These are phyloP conservation scores for Talaromyces piceae DNA, from an alignment of 2,329 filamentous ascomycete species.

Conservation along the genomic window DNA sequence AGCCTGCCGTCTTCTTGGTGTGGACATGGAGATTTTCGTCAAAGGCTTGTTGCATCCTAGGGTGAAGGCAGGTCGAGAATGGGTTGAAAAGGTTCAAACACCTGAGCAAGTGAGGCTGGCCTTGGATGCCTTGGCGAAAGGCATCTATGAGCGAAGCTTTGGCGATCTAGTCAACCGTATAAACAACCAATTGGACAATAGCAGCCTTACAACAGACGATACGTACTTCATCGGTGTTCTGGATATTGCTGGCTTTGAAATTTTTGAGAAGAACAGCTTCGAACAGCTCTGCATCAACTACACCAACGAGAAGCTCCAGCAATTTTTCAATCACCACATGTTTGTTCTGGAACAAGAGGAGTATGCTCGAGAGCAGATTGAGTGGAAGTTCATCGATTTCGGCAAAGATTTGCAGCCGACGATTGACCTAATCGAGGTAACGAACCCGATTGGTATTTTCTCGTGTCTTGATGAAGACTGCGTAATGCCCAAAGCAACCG, in stretches of 20 bases:
- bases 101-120: slow-evolving; percentile 89
- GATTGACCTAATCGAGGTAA: slow-evolving; percentile 90
- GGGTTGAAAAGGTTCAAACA: slow-evolving; percentile 97
- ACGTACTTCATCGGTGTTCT: slow-evolving; percentile 95
- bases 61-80: slow-evolving; percentile 92
- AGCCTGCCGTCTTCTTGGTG: slow-evolving; percentile 77
- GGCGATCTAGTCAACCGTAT: slow-evolving; percentile 87
- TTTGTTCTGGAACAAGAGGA: slow-evolving; percentile 98
- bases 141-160: slow-evolving; percentile 95
- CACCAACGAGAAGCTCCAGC: slow-evolving; percentile 97
- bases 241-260: slow-evolving; percentile 98
- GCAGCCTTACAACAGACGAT: slow-evolving; percentile 73
- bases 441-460: slow-evolving; percentile 97
- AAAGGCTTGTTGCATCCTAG: slow-evolving; percentile 84
- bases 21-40: slow-evolving; percentile 75
- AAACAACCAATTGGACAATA: slow-evolving; percentile 85
- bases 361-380: slow-evolving; percentile 93
- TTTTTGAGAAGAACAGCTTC: slow-evolving; percentile 97
- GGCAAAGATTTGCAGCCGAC: slow-evolving; percentile 94
- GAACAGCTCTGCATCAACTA: slow-evolving; percentile 99
- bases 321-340: slow-evolving; percentile 99
- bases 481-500: slow-evolving; percentile 98
- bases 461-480: slow-evolving; percentile 96
- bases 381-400: slow-evolving; percentile 99
- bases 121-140: slow-evolving; percentile 87